A percentile compares a stretch with the other conserved stretches of the same genome.
Evolutionary conservation across 441 rosid genomes (phyloP).

Genomic region (Breynia disticha): DNA sequence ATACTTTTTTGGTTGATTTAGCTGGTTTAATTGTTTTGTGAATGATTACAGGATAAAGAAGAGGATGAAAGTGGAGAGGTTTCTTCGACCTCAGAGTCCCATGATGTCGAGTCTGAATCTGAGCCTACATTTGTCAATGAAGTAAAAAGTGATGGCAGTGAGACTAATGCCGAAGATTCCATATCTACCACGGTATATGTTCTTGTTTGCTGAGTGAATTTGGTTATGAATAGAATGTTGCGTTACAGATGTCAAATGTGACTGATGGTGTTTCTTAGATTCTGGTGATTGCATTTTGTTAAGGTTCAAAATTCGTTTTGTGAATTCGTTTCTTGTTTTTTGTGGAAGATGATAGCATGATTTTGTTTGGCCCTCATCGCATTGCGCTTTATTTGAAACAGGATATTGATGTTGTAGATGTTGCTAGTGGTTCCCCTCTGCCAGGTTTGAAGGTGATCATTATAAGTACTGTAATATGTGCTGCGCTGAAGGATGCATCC

Average conservation of each 20-base stretch:
- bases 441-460: slow-evolving; percentile 93
- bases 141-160: slow-evolving; percentile 24
- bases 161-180: slow-evolving; percentile 30
- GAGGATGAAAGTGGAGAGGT: slow-evolving; percentile 35
- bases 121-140: slow-evolving; percentile 33
- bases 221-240: background rate
- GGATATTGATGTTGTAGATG: slow-evolving; percentile 49
- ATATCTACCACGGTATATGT: slow-evolving; percentile 45
- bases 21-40: background rate
- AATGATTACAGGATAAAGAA: slow-evolving; percentile 32
- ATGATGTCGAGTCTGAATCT: slow-evolving; percentile 32
- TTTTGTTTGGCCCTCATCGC: slow-evolving; percentile 9
- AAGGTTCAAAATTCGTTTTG: background rate
- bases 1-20: background rate
- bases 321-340: background rate
- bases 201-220: background rate
- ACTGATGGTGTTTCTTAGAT: no score
- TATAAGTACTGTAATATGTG: slow-evolving; percentile 15
- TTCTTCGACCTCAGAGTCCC: slow-evolving; percentile 25
- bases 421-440: slow-evolving; percentile 81
- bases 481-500: slow-evolving; percentile 12
- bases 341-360: slow-evolving; percentile 2
- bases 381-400: slow-evolving; percentile 29
- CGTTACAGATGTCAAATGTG: no score
- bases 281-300: no score